phyloP scores from a whole-genome alignment of 257 asterid species.

The Paraleonurus japonicus region DNA sequence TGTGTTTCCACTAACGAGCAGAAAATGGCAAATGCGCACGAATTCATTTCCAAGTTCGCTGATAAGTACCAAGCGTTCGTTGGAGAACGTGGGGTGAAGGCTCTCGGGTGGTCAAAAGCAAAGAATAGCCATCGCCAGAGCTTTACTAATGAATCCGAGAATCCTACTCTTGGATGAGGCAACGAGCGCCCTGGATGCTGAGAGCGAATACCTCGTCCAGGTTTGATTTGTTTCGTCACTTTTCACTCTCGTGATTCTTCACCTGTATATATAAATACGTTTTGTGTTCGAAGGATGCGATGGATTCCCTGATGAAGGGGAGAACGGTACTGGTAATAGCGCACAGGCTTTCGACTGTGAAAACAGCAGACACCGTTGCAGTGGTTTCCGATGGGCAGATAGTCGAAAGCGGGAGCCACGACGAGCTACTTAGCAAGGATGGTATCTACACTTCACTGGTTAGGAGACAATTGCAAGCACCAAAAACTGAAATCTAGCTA shows the following conservation, averaged over 20 bases:
- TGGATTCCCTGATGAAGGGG: slow-evolving; percentile 87
- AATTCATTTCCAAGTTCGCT: slow-evolving; percentile 58
- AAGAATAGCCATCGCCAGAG: slow-evolving; percentile 86
- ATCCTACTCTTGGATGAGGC: slow-evolving; percentile 82
- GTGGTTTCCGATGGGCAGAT: slow-evolving; percentile 80
- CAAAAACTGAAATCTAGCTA: slow-evolving; percentile 42
- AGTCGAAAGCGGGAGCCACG: slow-evolving; percentile 76
- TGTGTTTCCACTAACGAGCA: slow-evolving; percentile 28
- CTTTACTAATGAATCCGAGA: slow-evolving; percentile 73
- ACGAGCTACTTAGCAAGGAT: slow-evolving; percentile 55
- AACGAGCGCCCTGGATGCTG: slow-evolving; percentile 84
- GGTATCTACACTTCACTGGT: slow-evolving; percentile 76
- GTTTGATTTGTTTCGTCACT: slow-evolving; percentile 22
- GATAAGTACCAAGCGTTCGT: slow-evolving; percentile 68
- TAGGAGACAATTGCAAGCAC: slow-evolving; percentile 71
- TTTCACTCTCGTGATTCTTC: background rate
- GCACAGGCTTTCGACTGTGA: slow-evolving; percentile 83
- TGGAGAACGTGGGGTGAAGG: slow-evolving; percentile 83
- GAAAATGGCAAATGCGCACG: slow-evolving; percentile 90
- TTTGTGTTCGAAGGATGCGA: slow-evolving; percentile 56
- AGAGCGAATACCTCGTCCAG: slow-evolving; percentile 81
- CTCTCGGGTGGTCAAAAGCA: slow-evolving; percentile 94
- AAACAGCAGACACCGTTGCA: slow-evolving; percentile 81
- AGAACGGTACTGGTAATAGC: slow-evolving; percentile 89
- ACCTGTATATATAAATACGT: background rate